A percentile compares a stretch with the other conserved stretches of the same genome.
phyloP scores from a whole-genome alignment of 148 eudicot species.

The Persicaria maculosa region DNA sequence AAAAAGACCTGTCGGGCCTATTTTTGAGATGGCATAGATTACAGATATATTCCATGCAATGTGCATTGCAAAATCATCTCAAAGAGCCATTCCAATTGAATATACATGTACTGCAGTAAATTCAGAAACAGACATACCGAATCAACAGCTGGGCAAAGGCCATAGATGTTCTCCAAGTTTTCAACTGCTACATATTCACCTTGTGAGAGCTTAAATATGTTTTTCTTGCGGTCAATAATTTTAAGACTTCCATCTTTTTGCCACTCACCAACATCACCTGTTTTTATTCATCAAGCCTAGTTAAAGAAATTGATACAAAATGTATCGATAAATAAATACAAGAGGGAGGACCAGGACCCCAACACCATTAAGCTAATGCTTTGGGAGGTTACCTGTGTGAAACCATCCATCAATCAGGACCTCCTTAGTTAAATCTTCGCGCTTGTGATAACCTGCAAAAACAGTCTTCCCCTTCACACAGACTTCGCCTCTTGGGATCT shows the following conservation, averaged over 20 bases:
- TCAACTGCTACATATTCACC: conserved; percentile 99
- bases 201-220: conserved; percentile 95
- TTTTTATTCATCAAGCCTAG: background rate
- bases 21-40: too few relatives aligned
- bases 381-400: conserved; percentile 65
- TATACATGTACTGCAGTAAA: background rate
- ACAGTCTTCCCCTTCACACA: conserved; percentile 79
- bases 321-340: background rate
- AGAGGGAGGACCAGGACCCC: background rate
- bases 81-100: too few relatives aligned
- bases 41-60: too few relatives aligned
- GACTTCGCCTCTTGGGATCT: conserved; percentile 77
- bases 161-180: conserved; percentile 84
- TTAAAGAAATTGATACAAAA: background rate
- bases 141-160: conserved; percentile 62
- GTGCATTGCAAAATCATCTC: too few relatives aligned
- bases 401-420: conserved; percentile 95
- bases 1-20: too few relatives aligned
- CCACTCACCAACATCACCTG: conserved; percentile 99
- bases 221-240: conserved; percentile 92
- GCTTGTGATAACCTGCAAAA: conserved; percentile 86
- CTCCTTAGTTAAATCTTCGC: conserved; percentile 92
- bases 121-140: conserved; percentile 37
- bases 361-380: background rate
- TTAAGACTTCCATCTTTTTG: conserved; percentile 92